Percentiles rank a stretch among this genome's conserved stretches.
These are phyloP conservation scores for Nannochloropsis gaditana DNA, from an alignment of 108 stramenopile genomes.

Conservation along the genomic window DNA sequence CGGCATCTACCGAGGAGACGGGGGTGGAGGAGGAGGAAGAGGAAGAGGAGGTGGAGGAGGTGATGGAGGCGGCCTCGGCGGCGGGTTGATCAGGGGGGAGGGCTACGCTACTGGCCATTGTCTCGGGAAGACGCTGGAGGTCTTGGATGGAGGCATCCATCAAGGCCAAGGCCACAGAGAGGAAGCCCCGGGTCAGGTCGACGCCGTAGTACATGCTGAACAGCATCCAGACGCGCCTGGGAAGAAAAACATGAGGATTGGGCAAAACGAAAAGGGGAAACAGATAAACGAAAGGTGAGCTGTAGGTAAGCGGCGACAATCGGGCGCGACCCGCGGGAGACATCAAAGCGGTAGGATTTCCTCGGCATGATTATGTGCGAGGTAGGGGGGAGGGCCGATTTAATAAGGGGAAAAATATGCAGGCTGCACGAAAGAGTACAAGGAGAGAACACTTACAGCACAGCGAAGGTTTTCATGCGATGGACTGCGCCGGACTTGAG, in stretches of 20 bases:
- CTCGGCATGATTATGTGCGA: not conserved
- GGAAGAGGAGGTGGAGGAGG: not conserved
- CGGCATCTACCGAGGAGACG: not conserved
- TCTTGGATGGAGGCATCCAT: not conserved
- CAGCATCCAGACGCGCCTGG: not conserved
- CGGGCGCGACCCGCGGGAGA: not conserved
- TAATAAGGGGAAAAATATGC: not conserved
- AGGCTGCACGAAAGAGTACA: not conserved
- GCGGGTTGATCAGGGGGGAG: not conserved
- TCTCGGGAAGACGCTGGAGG: constrained; percentile 8
- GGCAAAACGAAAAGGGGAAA: not conserved
- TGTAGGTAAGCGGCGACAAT: not conserved
- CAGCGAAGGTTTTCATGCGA: not conserved
- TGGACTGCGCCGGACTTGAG: not conserved
- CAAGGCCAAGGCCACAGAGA: not conserved
- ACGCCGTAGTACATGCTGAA: not conserved
- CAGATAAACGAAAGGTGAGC: not conserved
- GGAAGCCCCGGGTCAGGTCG: not conserved
- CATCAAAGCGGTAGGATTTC: not conserved
- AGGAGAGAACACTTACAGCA: not conserved
- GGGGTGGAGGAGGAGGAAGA: not conserved
- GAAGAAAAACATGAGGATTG: too few species aligned
- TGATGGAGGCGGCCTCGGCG: not conserved
- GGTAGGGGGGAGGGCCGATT: not conserved
- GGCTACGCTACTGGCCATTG: not conserved